Conservation (phyloP, 2,329 filamentous ascomycete species). For the Dryadomyces quercus-mongolicae region DNA sequence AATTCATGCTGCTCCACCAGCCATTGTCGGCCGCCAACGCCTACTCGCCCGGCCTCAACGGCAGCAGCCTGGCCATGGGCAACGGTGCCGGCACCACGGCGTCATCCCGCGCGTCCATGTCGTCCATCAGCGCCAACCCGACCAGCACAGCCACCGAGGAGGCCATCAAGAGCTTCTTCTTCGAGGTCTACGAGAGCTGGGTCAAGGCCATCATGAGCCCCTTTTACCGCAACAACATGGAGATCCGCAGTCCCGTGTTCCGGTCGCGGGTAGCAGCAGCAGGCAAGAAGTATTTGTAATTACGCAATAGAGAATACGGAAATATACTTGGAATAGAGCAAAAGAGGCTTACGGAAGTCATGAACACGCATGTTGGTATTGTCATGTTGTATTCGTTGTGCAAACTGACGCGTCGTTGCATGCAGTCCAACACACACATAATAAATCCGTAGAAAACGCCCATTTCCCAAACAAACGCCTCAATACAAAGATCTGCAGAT, state of each 20-base stretch:
- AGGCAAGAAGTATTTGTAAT: constrained; percentile 77
- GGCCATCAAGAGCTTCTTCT: constrained; percentile 88
- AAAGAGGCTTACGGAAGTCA: too few relatives aligned
- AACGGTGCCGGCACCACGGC: constrained; percentile 9
- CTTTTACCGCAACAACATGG: constrained; percentile 79
- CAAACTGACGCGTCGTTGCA: not conserved
- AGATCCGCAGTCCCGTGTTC: constrained; percentile 80
- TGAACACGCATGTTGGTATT: not conserved
- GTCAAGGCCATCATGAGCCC: constrained; percentile 96
- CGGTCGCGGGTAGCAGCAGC: constrained; percentile 69
- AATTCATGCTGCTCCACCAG: constrained; percentile 89
- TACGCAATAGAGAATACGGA: not conserved
- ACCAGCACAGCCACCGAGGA: constrained; percentile 87
- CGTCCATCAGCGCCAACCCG: constrained; percentile 72
- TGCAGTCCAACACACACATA: not conserved
- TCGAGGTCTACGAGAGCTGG: constrained; percentile 92
- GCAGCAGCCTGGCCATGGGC: constrained; percentile 11
- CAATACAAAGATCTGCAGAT: constrained; percentile 2
- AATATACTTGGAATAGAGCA: too few relatives aligned
- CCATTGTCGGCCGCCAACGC: constrained; percentile 28
- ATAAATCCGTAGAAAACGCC: not conserved
- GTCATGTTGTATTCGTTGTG: constrained; percentile 5
- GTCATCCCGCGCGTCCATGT: constrained; percentile 41
- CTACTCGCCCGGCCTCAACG: constrained; percentile 11
- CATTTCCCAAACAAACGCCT: not conserved